Conservation (phyloP, 345 rosid species). For the Arabidopsis thaliana region TAIR10.1 NC_003074.8:313001-313500, state of each 20-base stretch:
- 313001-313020: conserved; percentile 58
- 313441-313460: conserved; percentile 58
- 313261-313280: conserved; percentile 49
- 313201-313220: conserved; percentile 62
- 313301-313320: conserved; percentile 57
- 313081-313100: conserved; percentile 40
- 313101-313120: conserved; percentile 45
- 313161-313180: conserved; percentile 72
- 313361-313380: conserved; percentile 50
- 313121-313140: conserved; percentile 56
- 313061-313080: conserved; percentile 38
- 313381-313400: conserved; percentile 51
- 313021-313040: conserved; percentile 50
- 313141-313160: conserved; percentile 61
- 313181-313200: conserved; percentile 57
- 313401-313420: conserved; percentile 52
- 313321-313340: conserved; percentile 62
- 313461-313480: conserved; percentile 60
- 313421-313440: conserved; percentile 49
- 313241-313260: conserved; percentile 43
- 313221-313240: conserved; percentile 61
- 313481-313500: conserved; percentile 74
- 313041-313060: conserved; percentile 55
- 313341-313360: conserved; percentile 50
- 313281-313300: conserved; percentile 60